Evolutionary conservation across 2,329 filamentous ascomycete species (phyloP), one percentile per base, ranked within the genome.

Genomic region (Thermoascus crustaceus): DNA sequence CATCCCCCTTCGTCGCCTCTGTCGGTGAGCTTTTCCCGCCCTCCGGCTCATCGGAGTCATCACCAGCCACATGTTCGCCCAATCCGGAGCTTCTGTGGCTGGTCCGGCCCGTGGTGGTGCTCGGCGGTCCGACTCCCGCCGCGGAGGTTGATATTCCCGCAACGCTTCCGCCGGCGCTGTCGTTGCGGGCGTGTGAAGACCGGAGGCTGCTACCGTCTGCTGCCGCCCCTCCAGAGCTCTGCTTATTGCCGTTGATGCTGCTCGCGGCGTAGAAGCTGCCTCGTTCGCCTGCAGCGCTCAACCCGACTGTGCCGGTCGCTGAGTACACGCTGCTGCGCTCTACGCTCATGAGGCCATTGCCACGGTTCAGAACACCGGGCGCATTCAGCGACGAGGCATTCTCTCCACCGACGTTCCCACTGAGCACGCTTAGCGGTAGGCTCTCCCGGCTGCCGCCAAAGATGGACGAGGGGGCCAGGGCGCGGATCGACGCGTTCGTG

Each of bases 251-350:
- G 52, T 94, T 89, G 43, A 82, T 75, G 60, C 85, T 93, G 55
- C 82, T n/a, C n/a, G n/a, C n/a, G n/a, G 82, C 76, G 52, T 94
- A 89, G 43, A 82, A 75, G 60, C 85, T 93, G 55, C 82, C 89
- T 32, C 88, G 73, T 52, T 94, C 88, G 39, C 81, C 82, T 5
- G 75, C 68, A 8, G 76, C 73, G 30, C 39, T 40, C 8, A 57
- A 32, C 5, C 80, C 78, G 1, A 74, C 74, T 3, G 77, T 69
- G 9, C 82, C 83, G 0, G 81, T 80, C 0, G 79, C 73, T 0
- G 83, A 87, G 63, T 94, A 94, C 34, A 95, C 62, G 46, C 75
- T 79, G 7, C 73, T 71, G 4, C 76, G 69, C 52, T 80, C 76
- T 10, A 72, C 65, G 37, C 69, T 75, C 4, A 72, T 69, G 21